Evolutionary conservation across 805 yeast species (phyloP).

Genomic region (Yarrowia bubula): DNA sequence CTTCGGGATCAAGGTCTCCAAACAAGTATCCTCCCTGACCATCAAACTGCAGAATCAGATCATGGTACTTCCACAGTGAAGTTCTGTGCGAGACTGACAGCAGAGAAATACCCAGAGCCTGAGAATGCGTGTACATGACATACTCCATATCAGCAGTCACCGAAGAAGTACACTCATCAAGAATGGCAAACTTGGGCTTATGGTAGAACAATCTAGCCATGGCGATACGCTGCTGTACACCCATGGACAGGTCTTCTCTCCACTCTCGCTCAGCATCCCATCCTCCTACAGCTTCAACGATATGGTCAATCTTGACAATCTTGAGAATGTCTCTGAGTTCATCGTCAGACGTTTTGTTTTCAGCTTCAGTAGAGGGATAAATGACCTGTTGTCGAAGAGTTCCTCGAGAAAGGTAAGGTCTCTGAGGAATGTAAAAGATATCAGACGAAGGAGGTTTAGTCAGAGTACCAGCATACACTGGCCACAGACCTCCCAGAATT

Average conservation of each 20-base stretch:
- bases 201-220: slow-evolving; percentile 92
- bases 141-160: slow-evolving; percentile 89
- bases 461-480: slow-evolving; percentile 57
- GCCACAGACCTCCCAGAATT: slow-evolving; percentile 92
- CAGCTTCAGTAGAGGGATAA: slow-evolving; percentile 73
- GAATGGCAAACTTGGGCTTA: slow-evolving; percentile 86
- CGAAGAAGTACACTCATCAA: slow-evolving; percentile 95
- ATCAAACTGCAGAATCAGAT: slow-evolving; percentile 75
- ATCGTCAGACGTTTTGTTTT: slow-evolving; percentile 40
- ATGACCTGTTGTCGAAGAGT: slow-evolving; percentile 83
- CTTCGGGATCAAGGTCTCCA: slow-evolving; percentile 64
- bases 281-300: slow-evolving; percentile 47
- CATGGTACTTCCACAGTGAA: slow-evolving; percentile 89
- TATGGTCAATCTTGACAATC: slow-evolving; percentile 39
- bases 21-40: slow-evolving; percentile 73
- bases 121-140: slow-evolving; percentile 82
- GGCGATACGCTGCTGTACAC: slow-evolving; percentile 90
- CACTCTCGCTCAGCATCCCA: slow-evolving; percentile 73
- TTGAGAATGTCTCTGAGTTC: slow-evolving; percentile 40
- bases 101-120: slow-evolving; percentile 71
- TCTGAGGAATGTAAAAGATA: slow-evolving; percentile 87
- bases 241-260: slow-evolving; percentile 84
- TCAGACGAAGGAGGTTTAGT: slow-evolving; percentile 63
- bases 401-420: slow-evolving; percentile 81
- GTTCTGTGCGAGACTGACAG: slow-evolving; percentile 91